Conservation (phyloP, 2,329 filamentous ascomycete species). For the Anthostomella pinea region DNA sequence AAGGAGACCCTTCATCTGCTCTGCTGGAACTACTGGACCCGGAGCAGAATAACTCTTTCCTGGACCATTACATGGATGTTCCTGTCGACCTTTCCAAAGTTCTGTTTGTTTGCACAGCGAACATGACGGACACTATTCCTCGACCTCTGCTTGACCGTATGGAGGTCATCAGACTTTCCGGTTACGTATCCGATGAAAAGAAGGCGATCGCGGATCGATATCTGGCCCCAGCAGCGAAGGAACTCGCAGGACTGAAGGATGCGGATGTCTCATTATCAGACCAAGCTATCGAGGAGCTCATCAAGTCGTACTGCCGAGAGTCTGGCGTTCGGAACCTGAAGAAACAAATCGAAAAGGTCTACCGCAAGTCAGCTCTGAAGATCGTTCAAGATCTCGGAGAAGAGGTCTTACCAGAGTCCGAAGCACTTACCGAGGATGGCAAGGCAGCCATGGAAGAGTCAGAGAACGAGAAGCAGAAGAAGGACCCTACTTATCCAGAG, state of each 20-base stretch:
- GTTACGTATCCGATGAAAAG: conserved; percentile 97
- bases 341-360: conserved; percentile 99
- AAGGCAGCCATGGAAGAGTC: conserved; percentile 72
- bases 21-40: conserved; percentile 91
- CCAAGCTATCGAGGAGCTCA: conserved; percentile 89
- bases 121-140: conserved; percentile 98
- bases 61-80: conserved; percentile 98
- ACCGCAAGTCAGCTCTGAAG: conserved; percentile 93
- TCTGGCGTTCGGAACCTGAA: conserved; percentile 96
- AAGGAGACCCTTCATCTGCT: conserved; percentile 93
- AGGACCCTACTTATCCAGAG: conserved; percentile 30
- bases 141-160: conserved; percentile 91
- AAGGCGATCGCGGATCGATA: conserved; percentile 97
- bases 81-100: conserved; percentile 97
- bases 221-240: conserved; percentile 89
- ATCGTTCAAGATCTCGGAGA: conserved; percentile 95
- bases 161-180: conserved; percentile 95
- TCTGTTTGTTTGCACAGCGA: conserved; percentile 96
- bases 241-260: conserved; percentile 83
- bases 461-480: conserved; percentile 65
- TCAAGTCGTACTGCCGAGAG: conserved; percentile 97
- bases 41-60: conserved; percentile 94
- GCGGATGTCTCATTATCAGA: conserved; percentile 86
- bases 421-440: conserved; percentile 80
- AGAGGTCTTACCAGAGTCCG: conserved; percentile 73